Base-by-base conservation (phyloP, 371 early-diverging fungal genomes). In the Mucor velutinosus region DNA sequence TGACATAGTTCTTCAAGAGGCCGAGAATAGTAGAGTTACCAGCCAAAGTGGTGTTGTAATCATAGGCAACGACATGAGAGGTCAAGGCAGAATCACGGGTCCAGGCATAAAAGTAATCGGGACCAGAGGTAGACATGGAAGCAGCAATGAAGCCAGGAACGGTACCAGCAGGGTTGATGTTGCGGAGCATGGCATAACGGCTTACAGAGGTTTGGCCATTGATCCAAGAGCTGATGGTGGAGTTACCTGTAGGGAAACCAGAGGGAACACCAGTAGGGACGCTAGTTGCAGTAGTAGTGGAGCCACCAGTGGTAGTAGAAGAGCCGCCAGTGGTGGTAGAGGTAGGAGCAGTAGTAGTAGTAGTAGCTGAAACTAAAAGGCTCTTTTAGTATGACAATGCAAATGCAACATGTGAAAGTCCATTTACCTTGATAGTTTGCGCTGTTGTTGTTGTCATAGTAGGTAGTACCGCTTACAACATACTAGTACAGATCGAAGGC, bases 21-120 rank as follows among this genome's bases (percentile, higher is more conserved):
- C 57, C 64, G 29, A 66, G 58, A 37, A 66, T 51, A 14, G 69
- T 60, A 32, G 45, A 29, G 23, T 67, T 59, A 39, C 64, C 71
- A 39, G 71, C 39, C 15, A 66, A 25, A 6, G 73, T 71, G 39
- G 76, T 59, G 43, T 68, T 32, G 33, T 64, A 67, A 32, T 73
- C 64, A 32, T 71, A 51, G 19, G 76, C 69, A 3, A 88, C 57
- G 35, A 85, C 85, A 62, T 73, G 66, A 77, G 88, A 80, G 14
- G 81, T 81, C 23, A 94, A 76, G 2, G 88, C 89, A n/a, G 90
- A 73, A 60, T 94, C 94, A 21, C 94, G 83, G 14, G 86, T 83
- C 94, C 94, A 94, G 29, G 85, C 67, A 66, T 89, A 94, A 62
- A 81, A 93, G 80, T 94, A 94, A 72, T 92, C 85, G 5, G 93